These are phyloP conservation scores for Albugo laibachii DNA, from an alignment of 352 stramenopile genomes.

Conservation along the genomic window DNA sequence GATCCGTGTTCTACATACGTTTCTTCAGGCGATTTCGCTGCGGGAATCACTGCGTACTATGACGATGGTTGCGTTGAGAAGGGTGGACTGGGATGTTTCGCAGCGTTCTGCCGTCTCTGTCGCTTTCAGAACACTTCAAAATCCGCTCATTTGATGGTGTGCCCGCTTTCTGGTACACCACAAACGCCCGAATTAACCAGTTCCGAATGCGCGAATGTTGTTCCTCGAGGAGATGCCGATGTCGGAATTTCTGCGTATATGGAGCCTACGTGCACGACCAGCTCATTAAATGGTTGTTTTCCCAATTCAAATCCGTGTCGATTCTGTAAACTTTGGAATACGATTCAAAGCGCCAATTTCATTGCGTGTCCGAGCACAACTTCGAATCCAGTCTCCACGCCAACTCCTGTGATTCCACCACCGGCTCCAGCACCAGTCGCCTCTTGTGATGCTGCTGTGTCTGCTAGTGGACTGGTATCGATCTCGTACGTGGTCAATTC, in stretches of 20 bases:
- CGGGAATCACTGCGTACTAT: slow-evolving; percentile 14
- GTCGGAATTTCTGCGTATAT: too few relatives aligned
- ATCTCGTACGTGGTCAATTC: slow-evolving; percentile 26
- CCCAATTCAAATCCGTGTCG: slow-evolving; percentile 7
- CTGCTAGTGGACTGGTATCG: slow-evolving; percentile 11
- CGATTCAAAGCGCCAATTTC: slow-evolving; percentile 10
- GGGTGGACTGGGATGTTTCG: slow-evolving; percentile 18
- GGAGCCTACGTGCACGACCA: too few relatives aligned
- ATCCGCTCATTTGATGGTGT: slow-evolving; percentile 11
- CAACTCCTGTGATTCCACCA: neutral
- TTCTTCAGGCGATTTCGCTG: slow-evolving; percentile 12
- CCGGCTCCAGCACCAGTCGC: neutral
- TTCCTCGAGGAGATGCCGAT: too few relatives aligned
- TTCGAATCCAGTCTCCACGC: slow-evolving; percentile 1
- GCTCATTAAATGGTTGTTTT: too few relatives aligned
- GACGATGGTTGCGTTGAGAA: slow-evolving; percentile 6
- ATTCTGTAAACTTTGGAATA: slow-evolving; percentile 17
- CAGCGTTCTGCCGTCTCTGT: slow-evolving; percentile 13
- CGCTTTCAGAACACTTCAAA: slow-evolving; percentile 7
- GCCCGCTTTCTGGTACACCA: neutral
- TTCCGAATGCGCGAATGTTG: too few relatives aligned
- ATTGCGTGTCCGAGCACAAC: slow-evolving; percentile 8
- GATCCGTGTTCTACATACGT: slow-evolving; percentile 4
- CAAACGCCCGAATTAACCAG: too few relatives aligned
- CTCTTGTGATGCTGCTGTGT: slow-evolving; percentile 13